Percentiles rank a stretch among this genome's conserved stretches.
Conservation (phyloP, 306 rosid genomes). For the Hippophae rhamnoides region DNA sequence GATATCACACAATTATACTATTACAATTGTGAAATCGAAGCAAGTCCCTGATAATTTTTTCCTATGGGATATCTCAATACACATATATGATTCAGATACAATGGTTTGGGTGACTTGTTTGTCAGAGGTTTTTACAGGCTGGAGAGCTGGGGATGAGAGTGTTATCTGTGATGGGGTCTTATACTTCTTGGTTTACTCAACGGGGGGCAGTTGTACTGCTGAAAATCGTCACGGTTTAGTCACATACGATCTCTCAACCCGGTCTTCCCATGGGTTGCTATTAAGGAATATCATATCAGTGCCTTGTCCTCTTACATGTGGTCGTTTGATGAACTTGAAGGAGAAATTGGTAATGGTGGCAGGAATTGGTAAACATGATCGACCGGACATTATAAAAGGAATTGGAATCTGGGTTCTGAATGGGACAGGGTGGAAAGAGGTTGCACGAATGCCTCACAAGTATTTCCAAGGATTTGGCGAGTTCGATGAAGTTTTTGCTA, state of each 20-base stretch:
- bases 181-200: slow-evolving; percentile 69
- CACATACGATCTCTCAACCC: slow-evolving; percentile 42
- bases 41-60: slow-evolving; percentile 70
- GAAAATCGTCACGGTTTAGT: slow-evolving; percentile 68
- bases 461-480: slow-evolving; percentile 96
- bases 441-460: slow-evolving; percentile 79
- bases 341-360: slow-evolving; percentile 97
- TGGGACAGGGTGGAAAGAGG: slow-evolving; percentile 69
- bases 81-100: slow-evolving; percentile 50
- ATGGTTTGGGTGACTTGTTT: slow-evolving; percentile 47
- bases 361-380: slow-evolving; percentile 72
- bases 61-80: slow-evolving; percentile 72
- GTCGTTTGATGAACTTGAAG: slow-evolving; percentile 82
- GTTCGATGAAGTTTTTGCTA: slow-evolving; percentile 85
- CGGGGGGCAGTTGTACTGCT: slow-evolving; percentile 38
- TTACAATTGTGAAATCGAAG: slow-evolving; percentile 72
- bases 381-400: slow-evolving; percentile 87
- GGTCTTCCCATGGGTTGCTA: slow-evolving; percentile 41
- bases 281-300: slow-evolving; percentile 47
- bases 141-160: slow-evolving; percentile 96
- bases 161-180: slow-evolving; percentile 76
- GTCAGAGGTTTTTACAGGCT: slow-evolving; percentile 72
- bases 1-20: slow-evolving; percentile 36
- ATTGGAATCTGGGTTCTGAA: slow-evolving; percentile 86
- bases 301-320: slow-evolving; percentile 86